phyloP scores from a whole-genome alignment of 345 rosid genomes.

The Euclidium syriacum region DNA sequence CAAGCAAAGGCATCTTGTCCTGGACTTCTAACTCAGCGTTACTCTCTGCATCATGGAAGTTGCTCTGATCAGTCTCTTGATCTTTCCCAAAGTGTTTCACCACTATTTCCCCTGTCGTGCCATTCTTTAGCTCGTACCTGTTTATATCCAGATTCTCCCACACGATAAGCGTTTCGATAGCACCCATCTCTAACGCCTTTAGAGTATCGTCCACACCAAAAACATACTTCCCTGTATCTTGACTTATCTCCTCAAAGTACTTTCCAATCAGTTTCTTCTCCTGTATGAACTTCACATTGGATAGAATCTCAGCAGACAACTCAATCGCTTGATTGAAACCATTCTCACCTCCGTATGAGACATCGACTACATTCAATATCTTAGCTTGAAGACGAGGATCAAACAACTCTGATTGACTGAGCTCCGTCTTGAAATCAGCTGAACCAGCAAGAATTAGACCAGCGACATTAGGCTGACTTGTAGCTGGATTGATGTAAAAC shows the following conservation, averaged over 20 bases:
- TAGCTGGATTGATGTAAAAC: conserved; percentile 76
- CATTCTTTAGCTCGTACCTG: conserved; percentile 63
- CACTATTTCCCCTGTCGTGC: conserved; percentile 48
- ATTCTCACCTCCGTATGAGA: conserved; percentile 90
- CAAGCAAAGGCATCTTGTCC: conserved; percentile 72
- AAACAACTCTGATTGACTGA: conserved; percentile 91
- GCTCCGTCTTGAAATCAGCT: conserved; percentile 91
- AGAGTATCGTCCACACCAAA: conserved; percentile 85
- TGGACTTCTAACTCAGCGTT: conserved; percentile 67
- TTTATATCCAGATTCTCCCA: conserved; percentile 89
- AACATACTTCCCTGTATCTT: conserved; percentile 87
- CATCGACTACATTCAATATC: conserved; percentile 85
- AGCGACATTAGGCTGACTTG: conserved; percentile 91
- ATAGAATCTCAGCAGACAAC: conserved; percentile 78
- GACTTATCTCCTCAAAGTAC: conserved; percentile 93
- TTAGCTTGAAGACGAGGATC: conserved; percentile 96
- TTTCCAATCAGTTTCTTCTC: conserved; percentile 84
- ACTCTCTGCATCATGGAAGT: conserved; percentile 59
- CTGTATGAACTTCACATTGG: conserved; percentile 93
- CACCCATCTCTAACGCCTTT: conserved; percentile 86
- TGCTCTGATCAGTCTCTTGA: conserved; percentile 64
- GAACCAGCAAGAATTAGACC: conserved; percentile 95
- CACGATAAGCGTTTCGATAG: conserved; percentile 81
- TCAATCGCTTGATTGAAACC: conserved; percentile 94
- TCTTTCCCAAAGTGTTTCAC: conserved; percentile 75